Conservation (phyloP, 495 filamentous ascomycete species). For the Parathielavia hyrcaniae region DNA sequence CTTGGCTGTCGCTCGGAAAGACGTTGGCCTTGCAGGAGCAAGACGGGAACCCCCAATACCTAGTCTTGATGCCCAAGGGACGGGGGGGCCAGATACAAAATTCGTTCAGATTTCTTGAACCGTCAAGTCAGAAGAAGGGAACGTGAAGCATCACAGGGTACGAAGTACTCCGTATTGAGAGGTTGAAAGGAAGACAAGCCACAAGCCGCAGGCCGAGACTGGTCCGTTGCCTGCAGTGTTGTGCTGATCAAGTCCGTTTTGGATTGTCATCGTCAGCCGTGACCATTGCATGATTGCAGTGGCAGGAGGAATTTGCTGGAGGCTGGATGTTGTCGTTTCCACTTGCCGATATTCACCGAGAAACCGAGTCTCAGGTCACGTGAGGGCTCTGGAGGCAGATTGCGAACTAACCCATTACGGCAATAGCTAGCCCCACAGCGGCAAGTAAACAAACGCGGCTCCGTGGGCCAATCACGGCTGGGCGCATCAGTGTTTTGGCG, state of each 20-base stretch:
- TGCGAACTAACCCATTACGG: neutral
- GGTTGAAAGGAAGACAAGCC: too few species aligned
- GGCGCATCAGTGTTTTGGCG: slow-evolving; percentile 5
- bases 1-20: neutral
- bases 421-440: neutral
- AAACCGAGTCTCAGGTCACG: neutral
- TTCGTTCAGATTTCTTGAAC: too few species aligned
- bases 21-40: too few species aligned
- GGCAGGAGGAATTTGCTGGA: too few species aligned
- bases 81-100: too few species aligned
- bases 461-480: slow-evolving; percentile 19
- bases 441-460: slow-evolving; percentile 32
- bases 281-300: too few species aligned
- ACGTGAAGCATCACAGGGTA: too few species aligned
- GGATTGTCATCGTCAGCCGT: too few species aligned
- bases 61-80: neutral
- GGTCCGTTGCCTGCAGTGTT: neutral
- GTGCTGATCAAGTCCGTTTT: neutral
- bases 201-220: too few species aligned
- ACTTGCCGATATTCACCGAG: neutral
- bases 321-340: neutral
- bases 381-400: neutral
- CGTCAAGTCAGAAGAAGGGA: too few species aligned
- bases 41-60: too few species aligned
- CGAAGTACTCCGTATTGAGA: too few species aligned